phyloP scores from a whole-genome alignment of 306 rosid species.

The Lupinus albus region DNA sequence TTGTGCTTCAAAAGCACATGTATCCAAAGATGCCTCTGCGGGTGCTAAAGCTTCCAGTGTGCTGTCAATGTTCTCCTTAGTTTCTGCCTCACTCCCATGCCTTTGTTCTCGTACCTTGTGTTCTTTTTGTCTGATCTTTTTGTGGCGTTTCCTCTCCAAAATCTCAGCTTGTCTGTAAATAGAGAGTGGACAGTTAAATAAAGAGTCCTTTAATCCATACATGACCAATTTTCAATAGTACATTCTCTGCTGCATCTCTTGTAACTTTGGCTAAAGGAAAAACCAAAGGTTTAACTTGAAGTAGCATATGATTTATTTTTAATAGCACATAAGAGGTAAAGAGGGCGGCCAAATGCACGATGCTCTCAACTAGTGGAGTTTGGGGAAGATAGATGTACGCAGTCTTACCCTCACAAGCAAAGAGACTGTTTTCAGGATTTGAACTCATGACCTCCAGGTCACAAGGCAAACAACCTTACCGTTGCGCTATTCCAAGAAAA shows the following conservation, averaged over 20 bases:
- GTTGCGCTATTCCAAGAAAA: slow-evolving; percentile 3
- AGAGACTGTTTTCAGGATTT: no score
- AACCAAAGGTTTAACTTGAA: slow-evolving; percentile 13
- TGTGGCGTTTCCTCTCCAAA: slow-evolving; percentile 74
- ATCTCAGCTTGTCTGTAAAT: slow-evolving; percentile 67
- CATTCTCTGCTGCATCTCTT: slow-evolving; percentile 12
- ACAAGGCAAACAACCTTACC: no score
- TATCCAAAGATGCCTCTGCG: slow-evolving; percentile 52
- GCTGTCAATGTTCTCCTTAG: slow-evolving; percentile 42
- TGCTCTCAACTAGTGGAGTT: no score
- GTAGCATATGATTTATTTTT: slow-evolving; percentile 11
- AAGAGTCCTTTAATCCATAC: slow-evolving; percentile 5
- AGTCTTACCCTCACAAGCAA: no score
- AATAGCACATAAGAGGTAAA: background rate
- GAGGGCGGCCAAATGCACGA: no score
- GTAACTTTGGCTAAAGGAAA: slow-evolving; percentile 24
- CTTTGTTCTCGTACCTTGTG: slow-evolving; percentile 63
- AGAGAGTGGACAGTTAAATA: slow-evolving; percentile 33
- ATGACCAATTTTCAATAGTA: slow-evolving; percentile 1
- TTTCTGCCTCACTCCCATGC: slow-evolving; percentile 42
- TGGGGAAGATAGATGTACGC: no score
- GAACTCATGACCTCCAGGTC: no score
- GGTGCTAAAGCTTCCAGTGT: slow-evolving; percentile 42
- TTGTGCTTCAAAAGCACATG: slow-evolving; percentile 45
- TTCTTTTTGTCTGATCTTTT: slow-evolving; percentile 80